These are phyloP conservation scores for Tolypocladium endophyticum DNA, from an alignment of 2,329 filamentous ascomycete species.

Conservation along the genomic window DNA sequence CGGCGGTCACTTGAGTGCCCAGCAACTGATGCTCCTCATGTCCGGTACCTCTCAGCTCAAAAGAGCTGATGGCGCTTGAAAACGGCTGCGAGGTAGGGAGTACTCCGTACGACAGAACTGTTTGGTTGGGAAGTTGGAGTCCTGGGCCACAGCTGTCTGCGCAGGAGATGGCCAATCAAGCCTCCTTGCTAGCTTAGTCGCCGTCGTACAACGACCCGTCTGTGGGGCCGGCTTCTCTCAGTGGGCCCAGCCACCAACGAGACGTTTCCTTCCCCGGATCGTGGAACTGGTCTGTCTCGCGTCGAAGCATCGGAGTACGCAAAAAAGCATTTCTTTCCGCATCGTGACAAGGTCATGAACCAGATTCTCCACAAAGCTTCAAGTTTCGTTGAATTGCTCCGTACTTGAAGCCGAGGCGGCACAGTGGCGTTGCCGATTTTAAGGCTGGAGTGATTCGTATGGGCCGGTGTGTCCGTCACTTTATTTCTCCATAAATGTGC, in stretches of 20 bases:
- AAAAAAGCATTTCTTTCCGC: background rate
- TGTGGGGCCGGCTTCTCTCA: background rate
- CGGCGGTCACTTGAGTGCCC: background rate
- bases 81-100: background rate
- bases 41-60: background rate
- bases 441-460: background rate
- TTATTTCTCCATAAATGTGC: background rate
- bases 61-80: background rate
- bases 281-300: background rate
- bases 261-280: background rate
- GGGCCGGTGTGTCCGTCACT: background rate
- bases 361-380: background rate
- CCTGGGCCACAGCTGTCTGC: background rate
- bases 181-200: background rate
- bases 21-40: background rate
- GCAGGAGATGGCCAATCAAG: background rate
- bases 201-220: background rate
- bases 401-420: background rate
- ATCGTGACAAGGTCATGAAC: background rate
- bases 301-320: background rate
- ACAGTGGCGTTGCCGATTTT: background rate
- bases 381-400: background rate
- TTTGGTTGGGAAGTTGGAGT: background rate
- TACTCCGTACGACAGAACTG: no score
- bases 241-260: background rate